Conservation (phyloP, 2,329 filamentous ascomycete genomes). For the Plenodomus lindquistii region DNA sequence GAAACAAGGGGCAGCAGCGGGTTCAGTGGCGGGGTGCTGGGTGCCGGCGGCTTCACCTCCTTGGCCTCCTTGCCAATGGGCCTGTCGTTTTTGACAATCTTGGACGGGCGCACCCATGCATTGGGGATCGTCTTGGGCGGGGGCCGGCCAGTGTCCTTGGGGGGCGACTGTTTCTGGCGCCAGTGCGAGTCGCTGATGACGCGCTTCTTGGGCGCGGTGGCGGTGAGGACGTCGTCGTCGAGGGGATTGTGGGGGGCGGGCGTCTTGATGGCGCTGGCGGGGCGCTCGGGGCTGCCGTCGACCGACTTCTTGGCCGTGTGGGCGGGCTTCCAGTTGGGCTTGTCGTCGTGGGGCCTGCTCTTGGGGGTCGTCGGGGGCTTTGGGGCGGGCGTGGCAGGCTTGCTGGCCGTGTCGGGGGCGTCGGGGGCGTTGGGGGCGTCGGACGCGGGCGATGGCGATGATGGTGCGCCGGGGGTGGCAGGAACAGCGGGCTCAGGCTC, state of each 20-base stretch:
- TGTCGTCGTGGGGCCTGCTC: slow-evolving; percentile 28
- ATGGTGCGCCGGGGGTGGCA: slow-evolving; percentile 6
- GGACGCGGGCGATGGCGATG: slow-evolving; percentile 5
- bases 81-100: slow-evolving; percentile 27
- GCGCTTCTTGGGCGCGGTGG: slow-evolving; percentile 79
- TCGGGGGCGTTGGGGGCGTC: neutral
- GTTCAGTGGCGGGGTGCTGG: slow-evolving; percentile 15
- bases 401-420: slow-evolving; percentile 1
- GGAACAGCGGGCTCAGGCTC: slow-evolving; percentile 44
- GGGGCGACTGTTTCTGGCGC: slow-evolving; percentile 58
- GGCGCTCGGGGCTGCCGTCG: slow-evolving; percentile 32
- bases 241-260: slow-evolving; percentile 42
- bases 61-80: slow-evolving; percentile 2
- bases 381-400: slow-evolving; percentile 11
- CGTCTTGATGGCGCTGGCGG: slow-evolving; percentile 38
- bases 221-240: slow-evolving; percentile 52
- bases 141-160: slow-evolving; percentile 36
- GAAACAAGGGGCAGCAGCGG: slow-evolving; percentile 24
- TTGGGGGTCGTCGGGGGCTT: slow-evolving; percentile 31
- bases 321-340: slow-evolving; percentile 32
- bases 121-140: slow-evolving; percentile 42
- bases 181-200: slow-evolving; percentile 94
- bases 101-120: slow-evolving; percentile 45
- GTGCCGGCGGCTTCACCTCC: slow-evolving; percentile 13
- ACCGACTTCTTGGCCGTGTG: slow-evolving; percentile 28